Conservation (phyloP, 2,329 filamentous ascomycete species). For the Xylaria sp. region DNA sequence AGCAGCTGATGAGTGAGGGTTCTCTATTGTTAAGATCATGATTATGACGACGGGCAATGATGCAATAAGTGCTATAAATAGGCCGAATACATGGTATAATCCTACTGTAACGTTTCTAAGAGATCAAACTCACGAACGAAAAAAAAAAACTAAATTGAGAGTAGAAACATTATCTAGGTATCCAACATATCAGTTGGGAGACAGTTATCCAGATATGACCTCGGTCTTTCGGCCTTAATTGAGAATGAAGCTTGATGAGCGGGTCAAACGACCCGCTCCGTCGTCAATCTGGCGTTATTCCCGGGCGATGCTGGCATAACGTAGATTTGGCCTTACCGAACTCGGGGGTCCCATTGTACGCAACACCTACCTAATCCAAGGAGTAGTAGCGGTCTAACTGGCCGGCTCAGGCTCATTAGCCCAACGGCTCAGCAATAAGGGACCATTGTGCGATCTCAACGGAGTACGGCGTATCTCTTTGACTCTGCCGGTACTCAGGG, state of each 20-base stretch:
- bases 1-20: background rate
- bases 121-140: background rate
- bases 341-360: constrained; percentile 3
- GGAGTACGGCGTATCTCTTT: background rate
- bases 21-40: constrained; percentile 7
- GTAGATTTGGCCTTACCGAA: constrained; percentile 4
- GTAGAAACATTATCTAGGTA: background rate
- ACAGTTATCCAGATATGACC: background rate
- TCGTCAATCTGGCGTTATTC: constrained; percentile 20
- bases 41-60: background rate
- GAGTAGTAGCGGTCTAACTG: background rate
- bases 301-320: background rate
- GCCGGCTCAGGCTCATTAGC: background rate
- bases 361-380: background rate
- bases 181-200: background rate
- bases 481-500: background rate
- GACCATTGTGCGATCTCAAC: background rate
- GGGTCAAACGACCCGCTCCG: constrained; percentile 15
- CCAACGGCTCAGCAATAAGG: background rate
- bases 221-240: constrained; percentile 24
- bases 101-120: background rate
- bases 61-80: background rate
- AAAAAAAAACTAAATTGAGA: background rate
- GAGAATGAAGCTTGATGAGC: constrained; percentile 7
- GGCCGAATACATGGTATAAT: background rate